Base-by-base conservation (phyloP, 1,284 basidiomycete species). In the Rugosomyces carneus region DNA sequence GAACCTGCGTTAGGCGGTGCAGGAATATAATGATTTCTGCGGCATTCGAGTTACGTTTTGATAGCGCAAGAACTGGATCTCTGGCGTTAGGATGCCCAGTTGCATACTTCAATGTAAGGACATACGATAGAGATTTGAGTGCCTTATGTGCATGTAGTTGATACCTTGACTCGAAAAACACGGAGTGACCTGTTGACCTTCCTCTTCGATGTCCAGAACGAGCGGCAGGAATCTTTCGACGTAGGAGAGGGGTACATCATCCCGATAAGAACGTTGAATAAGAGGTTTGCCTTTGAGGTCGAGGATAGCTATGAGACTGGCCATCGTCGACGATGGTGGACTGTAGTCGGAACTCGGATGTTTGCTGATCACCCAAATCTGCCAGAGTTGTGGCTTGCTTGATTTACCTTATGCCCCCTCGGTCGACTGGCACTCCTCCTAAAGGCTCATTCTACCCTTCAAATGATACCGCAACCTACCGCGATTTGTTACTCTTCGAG, bases 241-340 rank as follows among this genome's bases (percentile, higher is more conserved):
- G 50, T 87, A 87, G 0, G 91, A 81, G 0, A 90, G 60, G 0
- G 92, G 81, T 0, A 99, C 90, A 70, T 99, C 96, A 67, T 99
- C 96, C 44, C 94, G 80, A 70, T 99, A 99, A 0, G 91, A 89
- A n/a, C 95, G 78, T 65, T 98, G 95, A 57, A 99, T 99, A 47
- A 99, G 80, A 23, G 94, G 92, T 69, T 99, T 99, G 60, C 95
- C 95, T 74, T 98, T 98, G 67, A 99, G 81, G 68, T 99, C 95
- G 60, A 97, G 86, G 59, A 99, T 96, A 38, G 95, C 93, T 55
- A 98, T 84, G 47, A 90, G 72, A 50, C 68, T 70, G 35, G 73
- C 73, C 74, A 76, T 76, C 52, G 29, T 70, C 55, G 3, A 55
- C 38, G 19, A 58, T 26, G 23, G 21, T 31, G 40, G 7, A 23